Base-by-base conservation (phyloP, 192 early-diverging fungal species). In the Coemansia sp. region DNA sequence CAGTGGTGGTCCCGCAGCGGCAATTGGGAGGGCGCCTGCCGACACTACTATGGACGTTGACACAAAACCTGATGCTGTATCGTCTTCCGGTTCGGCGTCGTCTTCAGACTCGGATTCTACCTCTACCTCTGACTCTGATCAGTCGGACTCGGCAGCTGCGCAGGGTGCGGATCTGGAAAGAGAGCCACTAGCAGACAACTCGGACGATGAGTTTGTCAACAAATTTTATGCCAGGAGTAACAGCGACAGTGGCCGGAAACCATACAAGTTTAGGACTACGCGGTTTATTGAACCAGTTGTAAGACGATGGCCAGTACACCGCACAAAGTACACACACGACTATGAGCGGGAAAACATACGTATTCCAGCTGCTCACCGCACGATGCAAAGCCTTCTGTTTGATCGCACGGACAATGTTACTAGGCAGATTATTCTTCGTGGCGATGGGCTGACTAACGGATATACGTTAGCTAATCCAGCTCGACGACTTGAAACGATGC, bases 391-490 rank as follows among this genome's bases (percentile, higher is more conserved):
- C 13, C 27, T 73, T 13, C 8, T 73, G 43, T n/a, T 27, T 3
- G 68, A 73, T 20, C 61, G 76, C 36, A 57, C 73, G 16, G 41
- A 41, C 2, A 64, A 73, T 11, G 36, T 78, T 27, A 63, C 67
- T 7, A 72, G 76, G 2, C 44, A 52, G 12, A 78, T 78, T 10
- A 15, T 73, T n/a, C 39, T 78, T 22, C 49, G 62, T 5, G 68
- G 71, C 38, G 71, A 78, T n/a, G n/a, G 8, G 29, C 33, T 24
- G 57, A 6, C 12, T 60, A 33, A 60, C 57, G 31, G 13, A 4
- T 33, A 33, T 33, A 33, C 8, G 16, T 12, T 18, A 2, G 2
- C 8, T 18, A n/a, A 33, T 33, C 10, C 57, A 16, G 15, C 16
- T 33, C 57, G 57, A 18, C 31, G 16, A 6, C 6, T 31, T 7